These are phyloP conservation scores for Syzygium grande DNA, from an alignment of 345 rosid species.

Conservation along the genomic window DNA sequence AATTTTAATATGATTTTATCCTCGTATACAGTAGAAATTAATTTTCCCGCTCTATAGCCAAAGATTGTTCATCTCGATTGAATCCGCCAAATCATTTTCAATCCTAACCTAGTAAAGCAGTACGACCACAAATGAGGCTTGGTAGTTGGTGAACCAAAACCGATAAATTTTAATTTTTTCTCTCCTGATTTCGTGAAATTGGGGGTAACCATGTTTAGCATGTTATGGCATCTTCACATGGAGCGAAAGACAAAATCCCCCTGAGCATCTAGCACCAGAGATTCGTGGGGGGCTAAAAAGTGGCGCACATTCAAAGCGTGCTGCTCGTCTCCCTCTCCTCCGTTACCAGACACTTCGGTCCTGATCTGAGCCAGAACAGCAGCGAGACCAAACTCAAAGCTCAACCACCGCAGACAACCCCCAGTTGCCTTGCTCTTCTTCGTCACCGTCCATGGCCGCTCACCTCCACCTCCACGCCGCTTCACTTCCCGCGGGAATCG, in stretches of 20 bases:
- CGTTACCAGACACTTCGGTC: not conserved
- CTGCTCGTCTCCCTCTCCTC: not conserved
- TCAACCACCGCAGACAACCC: not conserved
- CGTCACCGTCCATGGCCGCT: not conserved
- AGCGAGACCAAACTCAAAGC: not conserved
- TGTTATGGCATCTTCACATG: not conserved
- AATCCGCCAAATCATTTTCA: not conserved
- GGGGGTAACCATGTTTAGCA: not conserved
- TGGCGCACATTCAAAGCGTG: not conserved
- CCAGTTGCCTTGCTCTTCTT: not conserved
- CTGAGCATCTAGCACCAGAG: not conserved
- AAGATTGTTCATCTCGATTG: not conserved
- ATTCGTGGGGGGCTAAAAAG: not conserved
- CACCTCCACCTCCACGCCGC: not conserved
- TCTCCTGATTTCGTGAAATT: not conserved
- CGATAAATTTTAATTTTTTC: not conserved
- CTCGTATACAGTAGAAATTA: no score
- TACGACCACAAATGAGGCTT: not conserved
- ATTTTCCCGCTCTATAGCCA: not conserved
- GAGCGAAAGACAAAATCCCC: not conserved
- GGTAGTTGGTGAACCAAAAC: not conserved
- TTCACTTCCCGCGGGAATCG: constrained; percentile 39
- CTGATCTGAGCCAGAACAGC: not conserved
- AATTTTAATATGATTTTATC: not conserved
- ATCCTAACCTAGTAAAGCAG: not conserved